Conservation (phyloP, 2,329 filamentous ascomycete species). For the Clarireedia paspali region DNA sequence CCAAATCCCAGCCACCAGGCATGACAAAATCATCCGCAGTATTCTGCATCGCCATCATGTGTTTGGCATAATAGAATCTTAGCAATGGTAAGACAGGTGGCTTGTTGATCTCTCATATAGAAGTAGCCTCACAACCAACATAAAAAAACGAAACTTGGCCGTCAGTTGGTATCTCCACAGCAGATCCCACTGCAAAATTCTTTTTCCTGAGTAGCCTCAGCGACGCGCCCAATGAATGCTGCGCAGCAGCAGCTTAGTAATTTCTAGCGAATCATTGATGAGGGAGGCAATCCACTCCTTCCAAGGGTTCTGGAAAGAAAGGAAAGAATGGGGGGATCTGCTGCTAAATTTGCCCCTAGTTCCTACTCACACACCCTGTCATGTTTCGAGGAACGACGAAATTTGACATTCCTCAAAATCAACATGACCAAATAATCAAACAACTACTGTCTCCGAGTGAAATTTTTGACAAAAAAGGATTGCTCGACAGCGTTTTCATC, state of each 20-base stretch:
- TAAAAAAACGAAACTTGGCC: not conserved
- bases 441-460: not conserved
- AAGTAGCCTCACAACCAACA: not conserved
- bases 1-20: not conserved
- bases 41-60: not conserved
- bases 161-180: not conserved
- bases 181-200: not conserved
- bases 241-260: not conserved
- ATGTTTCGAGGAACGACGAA: not conserved
- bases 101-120: not conserved
- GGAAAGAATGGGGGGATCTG: not conserved
- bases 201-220: not conserved
- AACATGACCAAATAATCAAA: conserved; percentile 1
- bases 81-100: not conserved
- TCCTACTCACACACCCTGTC: too few species aligned
- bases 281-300: not conserved
- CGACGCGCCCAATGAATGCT: not conserved
- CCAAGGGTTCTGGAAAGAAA: conserved; percentile 7
- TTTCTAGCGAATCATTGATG: not conserved
- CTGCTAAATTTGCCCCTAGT: not conserved
- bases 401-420: not conserved
- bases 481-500: not conserved
- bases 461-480: not conserved
- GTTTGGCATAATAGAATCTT: not conserved
- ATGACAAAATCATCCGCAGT: not conserved